Conservation (phyloP, 31 red algal genomes). For the Odonthalia washingtoniensis region DNA sequence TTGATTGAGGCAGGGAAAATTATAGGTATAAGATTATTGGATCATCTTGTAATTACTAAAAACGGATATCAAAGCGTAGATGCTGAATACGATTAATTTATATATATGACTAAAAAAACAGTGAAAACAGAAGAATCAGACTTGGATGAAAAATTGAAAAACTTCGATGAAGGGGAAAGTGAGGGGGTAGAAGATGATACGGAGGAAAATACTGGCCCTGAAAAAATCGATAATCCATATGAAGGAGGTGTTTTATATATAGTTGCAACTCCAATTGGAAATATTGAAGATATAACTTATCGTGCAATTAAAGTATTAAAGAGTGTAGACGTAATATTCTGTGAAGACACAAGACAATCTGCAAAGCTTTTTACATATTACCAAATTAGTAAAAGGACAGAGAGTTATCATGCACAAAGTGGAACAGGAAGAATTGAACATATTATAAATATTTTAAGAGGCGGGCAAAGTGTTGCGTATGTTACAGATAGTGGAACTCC, state of each 20-base stretch:
- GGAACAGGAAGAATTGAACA: neutral
- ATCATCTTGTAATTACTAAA: no score
- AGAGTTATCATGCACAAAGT: slow-evolving; percentile 11
- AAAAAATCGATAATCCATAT: no score
- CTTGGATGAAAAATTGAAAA: no score
- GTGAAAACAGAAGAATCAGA: no score
- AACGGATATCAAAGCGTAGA: no score
- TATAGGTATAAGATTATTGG: no score
- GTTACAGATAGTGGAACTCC: slow-evolving; percentile 97
- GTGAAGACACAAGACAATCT: slow-evolving; percentile 3
- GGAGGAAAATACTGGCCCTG: no score
- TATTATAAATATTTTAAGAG: slow-evolving; percentile 36
- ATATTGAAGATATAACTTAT: slow-evolving; percentile 77
- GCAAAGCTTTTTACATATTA: neutral
- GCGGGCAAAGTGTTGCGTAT: slow-evolving; percentile 72
- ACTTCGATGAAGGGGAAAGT: no score
- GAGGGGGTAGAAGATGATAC: no score
- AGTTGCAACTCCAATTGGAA: slow-evolving; percentile 95
- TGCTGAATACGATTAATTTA: no score
- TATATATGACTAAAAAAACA: no score
- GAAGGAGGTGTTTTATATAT: slow-evolving; percentile 67
- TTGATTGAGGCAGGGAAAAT: no score
- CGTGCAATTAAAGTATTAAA: slow-evolving; percentile 76
- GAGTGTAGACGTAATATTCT: slow-evolving; percentile 59
- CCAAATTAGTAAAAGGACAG: neutral